These are phyloP conservation scores for Candida chilensis DNA, from an alignment of 805 yeast species.

Conservation along the genomic window DNA sequence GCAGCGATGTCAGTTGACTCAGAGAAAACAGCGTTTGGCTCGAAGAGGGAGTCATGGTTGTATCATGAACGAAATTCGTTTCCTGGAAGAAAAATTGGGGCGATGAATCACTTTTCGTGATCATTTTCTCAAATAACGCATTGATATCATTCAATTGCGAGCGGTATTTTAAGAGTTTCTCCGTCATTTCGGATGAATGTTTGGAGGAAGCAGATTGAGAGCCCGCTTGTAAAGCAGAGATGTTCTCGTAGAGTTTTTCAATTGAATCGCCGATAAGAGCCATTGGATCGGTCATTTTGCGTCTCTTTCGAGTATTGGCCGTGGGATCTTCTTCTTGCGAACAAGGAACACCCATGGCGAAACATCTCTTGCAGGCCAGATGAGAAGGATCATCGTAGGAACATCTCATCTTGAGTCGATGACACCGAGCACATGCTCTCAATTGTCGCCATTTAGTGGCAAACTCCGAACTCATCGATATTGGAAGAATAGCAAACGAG, in stretches of 20 bases:
- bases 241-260: slow-evolving; percentile 5
- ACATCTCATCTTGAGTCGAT: slow-evolving; percentile 43
- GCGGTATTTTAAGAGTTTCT: slow-evolving; percentile 1
- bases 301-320: slow-evolving; percentile 25
- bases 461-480: no score
- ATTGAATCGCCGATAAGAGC: slow-evolving; percentile 11
- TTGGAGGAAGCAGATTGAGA: no score
- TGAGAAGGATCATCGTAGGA: slow-evolving; percentile 36
- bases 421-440: slow-evolving; percentile 49
- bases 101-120: slow-evolving; percentile 3
- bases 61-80: slow-evolving; percentile 5
- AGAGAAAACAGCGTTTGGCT: slow-evolving; percentile 5
- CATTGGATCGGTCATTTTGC: slow-evolving; percentile 15
- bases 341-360: slow-evolving; percentile 30
- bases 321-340: slow-evolving; percentile 47
- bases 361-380: slow-evolving; percentile 36
- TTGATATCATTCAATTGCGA: neutral
- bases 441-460: slow-evolving; percentile 34
- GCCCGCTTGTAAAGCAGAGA: no score
- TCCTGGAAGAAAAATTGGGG: no score
- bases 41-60: no score
- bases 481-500: no score
- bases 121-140: slow-evolving; percentile 3
- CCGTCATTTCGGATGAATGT: no score
- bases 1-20: slow-evolving; percentile 2